Conservation (phyloP, 1,284 basidiomycete genomes). For the Tilletia indica region DNA sequence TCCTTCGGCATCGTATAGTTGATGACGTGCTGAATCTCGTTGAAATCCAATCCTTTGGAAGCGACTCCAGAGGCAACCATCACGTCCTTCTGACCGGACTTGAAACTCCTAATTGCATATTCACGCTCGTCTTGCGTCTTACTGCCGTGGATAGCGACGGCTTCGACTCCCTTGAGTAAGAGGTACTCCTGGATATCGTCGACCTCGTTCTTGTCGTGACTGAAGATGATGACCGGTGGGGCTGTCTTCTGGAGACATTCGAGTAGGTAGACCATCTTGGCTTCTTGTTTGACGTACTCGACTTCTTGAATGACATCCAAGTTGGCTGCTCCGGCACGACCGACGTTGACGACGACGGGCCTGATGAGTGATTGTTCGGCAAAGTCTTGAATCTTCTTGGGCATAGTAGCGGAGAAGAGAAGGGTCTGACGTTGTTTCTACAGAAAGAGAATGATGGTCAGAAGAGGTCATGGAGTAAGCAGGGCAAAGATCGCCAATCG, state of each 20-base stretch:
- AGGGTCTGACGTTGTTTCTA: conserved; percentile 87
- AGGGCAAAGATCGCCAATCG: too few relatives aligned
- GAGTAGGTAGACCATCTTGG: conserved; percentile 97
- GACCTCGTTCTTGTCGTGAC: conserved; percentile 98
- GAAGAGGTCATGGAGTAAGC: too few relatives aligned
- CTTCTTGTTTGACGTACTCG: conserved; percentile 98
- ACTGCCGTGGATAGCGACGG: conserved; percentile 96
- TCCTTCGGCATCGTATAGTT: conserved; percentile 99
- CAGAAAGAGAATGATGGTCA: too few relatives aligned
- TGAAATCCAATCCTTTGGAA: conserved; percentile 96
- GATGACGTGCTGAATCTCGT: conserved; percentile 95
- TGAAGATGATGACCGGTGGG: conserved; percentile 96
- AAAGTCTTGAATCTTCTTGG: conserved; percentile 96
- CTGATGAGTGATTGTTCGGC: conserved; percentile 89
- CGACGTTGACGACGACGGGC: conserved; percentile 93
- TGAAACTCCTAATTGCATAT: conserved; percentile 97
- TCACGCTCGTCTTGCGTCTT: conserved; percentile 98
- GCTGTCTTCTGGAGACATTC: conserved; percentile 98
- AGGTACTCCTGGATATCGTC: conserved; percentile 99
- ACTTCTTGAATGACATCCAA: conserved; percentile 95
- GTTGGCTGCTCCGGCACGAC: conserved; percentile 94
- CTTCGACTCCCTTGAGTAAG: conserved; percentile 92
- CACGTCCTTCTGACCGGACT: conserved; percentile 92
- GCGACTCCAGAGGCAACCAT: conserved; percentile 99
- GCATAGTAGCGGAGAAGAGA: conserved; percentile 98